phyloP scores from a whole-genome alignment of 148 eudicot species.

The Cornus florida region DNA sequence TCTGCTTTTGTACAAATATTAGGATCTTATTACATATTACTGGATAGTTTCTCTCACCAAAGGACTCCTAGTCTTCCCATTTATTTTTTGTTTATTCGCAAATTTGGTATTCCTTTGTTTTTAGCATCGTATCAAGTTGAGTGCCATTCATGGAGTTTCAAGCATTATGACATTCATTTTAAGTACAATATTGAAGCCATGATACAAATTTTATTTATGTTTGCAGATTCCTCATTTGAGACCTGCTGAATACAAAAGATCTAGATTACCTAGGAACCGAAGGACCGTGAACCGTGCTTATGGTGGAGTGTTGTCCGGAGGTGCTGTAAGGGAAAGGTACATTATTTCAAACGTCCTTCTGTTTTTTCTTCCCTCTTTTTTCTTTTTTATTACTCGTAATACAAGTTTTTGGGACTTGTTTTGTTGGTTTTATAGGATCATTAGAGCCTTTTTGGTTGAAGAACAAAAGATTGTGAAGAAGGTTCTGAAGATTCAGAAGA shows the following conservation, averaged over 20 bases:
- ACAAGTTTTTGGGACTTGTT: not conserved
- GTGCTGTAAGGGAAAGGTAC: conserved; percentile 66
- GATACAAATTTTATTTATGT: not conserved
- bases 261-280: conserved; percentile 54
- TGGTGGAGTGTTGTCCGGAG: conserved; percentile 60
- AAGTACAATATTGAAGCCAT: not conserved
- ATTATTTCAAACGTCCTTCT: not conserved
- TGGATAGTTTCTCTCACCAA: not conserved
- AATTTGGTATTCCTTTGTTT: not conserved
- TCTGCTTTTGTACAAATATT: no score
- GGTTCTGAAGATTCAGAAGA: conserved; percentile 58
- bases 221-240: conserved; percentile 60
- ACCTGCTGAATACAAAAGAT: conserved; percentile 58
- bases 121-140: not conserved
- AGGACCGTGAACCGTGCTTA: conserved; percentile 63
- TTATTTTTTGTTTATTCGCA: no score
- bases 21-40: no score
- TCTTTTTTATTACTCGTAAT: not conserved
- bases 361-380: not conserved
- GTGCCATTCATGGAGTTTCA: not conserved
- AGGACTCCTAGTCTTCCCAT: not conserved
- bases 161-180: not conserved
- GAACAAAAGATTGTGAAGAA: conserved; percentile 67
- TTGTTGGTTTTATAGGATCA: conserved; percentile 30
- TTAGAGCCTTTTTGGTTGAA: conserved; percentile 53